Evolutionary conservation across 306 rosid genomes (phyloP).

Genomic region (Rubus idaeus): DNA sequence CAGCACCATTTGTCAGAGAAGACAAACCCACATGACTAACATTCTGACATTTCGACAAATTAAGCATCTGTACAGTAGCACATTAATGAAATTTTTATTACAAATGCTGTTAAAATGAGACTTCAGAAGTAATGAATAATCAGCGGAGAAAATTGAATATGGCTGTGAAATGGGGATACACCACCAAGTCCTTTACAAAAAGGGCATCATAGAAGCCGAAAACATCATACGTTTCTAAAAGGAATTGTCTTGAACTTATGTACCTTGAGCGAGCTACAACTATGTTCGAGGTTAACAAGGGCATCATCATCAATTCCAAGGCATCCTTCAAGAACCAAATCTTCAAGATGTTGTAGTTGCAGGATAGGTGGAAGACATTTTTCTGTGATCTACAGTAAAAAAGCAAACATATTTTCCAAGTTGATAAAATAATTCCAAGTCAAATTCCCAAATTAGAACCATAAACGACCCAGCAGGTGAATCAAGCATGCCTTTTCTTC

Average conservation of each 20-base stretch:
- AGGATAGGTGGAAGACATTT: constrained; percentile 40
- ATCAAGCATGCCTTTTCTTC: background rate
- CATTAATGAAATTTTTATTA: background rate
- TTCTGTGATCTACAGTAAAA: constrained; percentile 41
- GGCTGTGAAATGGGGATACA: background rate
- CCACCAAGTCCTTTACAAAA: background rate
- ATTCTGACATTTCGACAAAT: constrained; percentile 60
- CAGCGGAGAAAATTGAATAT: background rate
- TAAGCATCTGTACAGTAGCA: constrained; percentile 46
- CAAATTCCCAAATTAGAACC: background rate
- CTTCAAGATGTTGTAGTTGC: constrained; percentile 44
- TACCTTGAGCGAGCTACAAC: constrained; percentile 42
- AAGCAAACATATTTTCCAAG: background rate
- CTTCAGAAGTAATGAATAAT: background rate
- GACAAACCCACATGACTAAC: constrained; percentile 58
- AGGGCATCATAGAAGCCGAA: background rate
- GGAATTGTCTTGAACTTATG: background rate
- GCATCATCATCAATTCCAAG: constrained; percentile 48
- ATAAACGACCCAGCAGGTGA: background rate
- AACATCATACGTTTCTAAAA: background rate
- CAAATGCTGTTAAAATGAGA: background rate
- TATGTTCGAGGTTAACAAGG: constrained; percentile 27
- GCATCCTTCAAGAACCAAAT: constrained; percentile 51
- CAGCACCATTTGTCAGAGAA: constrained; percentile 52
- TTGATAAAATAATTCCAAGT: background rate